phyloP scores from a whole-genome alignment of 768 basidiomycete genomes.

The Termitomyces sp. region DNA sequence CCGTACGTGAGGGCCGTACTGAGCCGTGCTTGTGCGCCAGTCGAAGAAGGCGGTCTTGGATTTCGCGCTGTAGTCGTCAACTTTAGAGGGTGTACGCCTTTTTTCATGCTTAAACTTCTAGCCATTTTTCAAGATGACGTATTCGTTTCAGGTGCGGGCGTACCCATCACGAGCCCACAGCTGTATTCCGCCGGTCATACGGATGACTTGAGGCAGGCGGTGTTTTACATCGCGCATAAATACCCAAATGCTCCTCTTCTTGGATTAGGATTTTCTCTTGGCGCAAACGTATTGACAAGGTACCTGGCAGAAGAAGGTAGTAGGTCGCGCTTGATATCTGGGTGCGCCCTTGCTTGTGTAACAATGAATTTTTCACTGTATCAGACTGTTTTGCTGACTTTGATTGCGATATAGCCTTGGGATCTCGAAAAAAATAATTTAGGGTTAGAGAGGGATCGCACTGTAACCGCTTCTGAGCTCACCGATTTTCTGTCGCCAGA shows the following conservation, averaged over 20 bases:
- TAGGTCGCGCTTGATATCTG: slow-evolving; percentile 54
- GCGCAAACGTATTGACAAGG: slow-evolving; percentile 85
- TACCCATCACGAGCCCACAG: slow-evolving; percentile 75
- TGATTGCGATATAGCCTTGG: slow-evolving; percentile 38
- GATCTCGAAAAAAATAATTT: slow-evolving; percentile 43
- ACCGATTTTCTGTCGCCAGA: slow-evolving; percentile 26
- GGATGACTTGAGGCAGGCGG: slow-evolving; percentile 78
- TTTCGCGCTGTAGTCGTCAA: slow-evolving; percentile 90
- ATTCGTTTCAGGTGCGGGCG: slow-evolving; percentile 61
- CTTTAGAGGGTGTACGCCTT: slow-evolving; percentile 81
- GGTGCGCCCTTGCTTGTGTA: slow-evolving; percentile 72
- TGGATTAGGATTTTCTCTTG: slow-evolving; percentile 90
- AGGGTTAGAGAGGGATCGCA: slow-evolving; percentile 26
- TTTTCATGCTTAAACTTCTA: slow-evolving; percentile 2
- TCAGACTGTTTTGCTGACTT: slow-evolving; percentile 11
- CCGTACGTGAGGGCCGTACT: slow-evolving; percentile 84
- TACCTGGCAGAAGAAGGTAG: slow-evolving; percentile 84
- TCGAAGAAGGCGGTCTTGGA: slow-evolving; percentile 79
- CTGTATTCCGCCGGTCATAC: slow-evolving; percentile 88
- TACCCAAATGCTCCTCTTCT: slow-evolving; percentile 81
- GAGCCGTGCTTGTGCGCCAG: slow-evolving; percentile 61
- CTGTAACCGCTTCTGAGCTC: slow-evolving; percentile 11
- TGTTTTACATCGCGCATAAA: slow-evolving; percentile 64
- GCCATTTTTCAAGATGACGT: slow-evolving; percentile 6
- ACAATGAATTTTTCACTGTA: slow-evolving; percentile 24